phyloP scores from a whole-genome alignment of 805 yeast genomes.

The Danielia oregonensis region DNA sequence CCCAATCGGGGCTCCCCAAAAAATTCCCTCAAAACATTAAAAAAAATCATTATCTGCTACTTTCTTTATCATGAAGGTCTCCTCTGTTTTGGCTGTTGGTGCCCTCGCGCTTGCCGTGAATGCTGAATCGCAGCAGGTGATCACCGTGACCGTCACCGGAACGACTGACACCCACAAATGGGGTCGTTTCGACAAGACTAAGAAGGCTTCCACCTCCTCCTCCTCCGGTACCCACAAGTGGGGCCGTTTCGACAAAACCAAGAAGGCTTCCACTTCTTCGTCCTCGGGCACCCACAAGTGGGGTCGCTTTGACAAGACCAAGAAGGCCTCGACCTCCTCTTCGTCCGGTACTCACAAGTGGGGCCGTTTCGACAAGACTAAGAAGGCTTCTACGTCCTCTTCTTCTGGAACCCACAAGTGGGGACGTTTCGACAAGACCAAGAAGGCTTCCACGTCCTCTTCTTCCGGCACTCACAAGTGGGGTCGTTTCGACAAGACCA shows the following conservation, averaged over 20 bases:
- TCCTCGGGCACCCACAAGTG: slow-evolving; percentile 43
- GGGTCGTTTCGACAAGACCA: slow-evolving; percentile 36
- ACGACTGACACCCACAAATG: slow-evolving; percentile 18
- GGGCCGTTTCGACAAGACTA: slow-evolving; percentile 19
- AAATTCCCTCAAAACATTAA: slow-evolving; percentile 15
- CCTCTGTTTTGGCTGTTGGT: slow-evolving; percentile 14
- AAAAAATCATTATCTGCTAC: slow-evolving; percentile 1
- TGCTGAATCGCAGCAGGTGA: slow-evolving; percentile 12
- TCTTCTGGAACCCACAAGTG: slow-evolving; percentile 25
- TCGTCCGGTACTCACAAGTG: slow-evolving; percentile 29
- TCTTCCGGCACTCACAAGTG: slow-evolving; percentile 30
- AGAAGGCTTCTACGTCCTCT: slow-evolving; percentile 12
- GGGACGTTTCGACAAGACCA: slow-evolving; percentile 36
- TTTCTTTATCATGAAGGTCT: slow-evolving; percentile 12
- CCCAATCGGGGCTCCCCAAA: slow-evolving; percentile 13
- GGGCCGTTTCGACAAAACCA: slow-evolving; percentile 20
- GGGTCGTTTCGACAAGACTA: slow-evolving; percentile 23
- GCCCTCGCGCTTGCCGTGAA: slow-evolving; percentile 13
- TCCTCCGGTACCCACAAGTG: slow-evolving; percentile 16
- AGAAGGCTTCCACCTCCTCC: slow-evolving; percentile 9
- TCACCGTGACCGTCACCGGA: slow-evolving; percentile 16
- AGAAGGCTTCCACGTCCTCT: slow-evolving; percentile 28
- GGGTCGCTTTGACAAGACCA: slow-evolving; percentile 56
- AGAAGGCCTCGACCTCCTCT: slow-evolving; percentile 14
- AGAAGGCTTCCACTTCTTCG: slow-evolving; percentile 8